Evolutionary conservation across 192 early-diverging fungal species (phyloP).

Genomic region (Coemansia sp.): DNA sequence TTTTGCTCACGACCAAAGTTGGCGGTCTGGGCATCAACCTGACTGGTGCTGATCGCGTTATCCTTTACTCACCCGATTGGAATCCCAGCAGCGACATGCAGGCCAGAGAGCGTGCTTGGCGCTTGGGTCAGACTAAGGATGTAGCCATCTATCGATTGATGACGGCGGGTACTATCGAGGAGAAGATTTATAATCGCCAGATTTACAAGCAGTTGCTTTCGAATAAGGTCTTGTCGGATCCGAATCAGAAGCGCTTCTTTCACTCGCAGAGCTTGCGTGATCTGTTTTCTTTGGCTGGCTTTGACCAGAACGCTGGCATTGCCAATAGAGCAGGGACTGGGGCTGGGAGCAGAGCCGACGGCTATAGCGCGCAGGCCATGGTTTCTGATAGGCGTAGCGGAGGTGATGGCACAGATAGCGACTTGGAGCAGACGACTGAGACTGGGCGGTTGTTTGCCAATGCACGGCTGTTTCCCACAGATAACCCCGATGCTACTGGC

Average conservation of each 20-base stretch:
- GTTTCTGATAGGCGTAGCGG: slow-evolving; percentile 25
- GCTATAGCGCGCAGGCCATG: not conserved
- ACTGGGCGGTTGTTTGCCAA: slow-evolving; percentile 82
- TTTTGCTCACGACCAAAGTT: slow-evolving; percentile 96
- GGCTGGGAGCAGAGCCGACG: not conserved
- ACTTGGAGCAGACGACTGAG: slow-evolving; percentile 57
- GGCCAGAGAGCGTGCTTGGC: slow-evolving; percentile 93
- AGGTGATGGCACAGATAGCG: slow-evolving; percentile 24
- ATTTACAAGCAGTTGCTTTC: slow-evolving; percentile 97
- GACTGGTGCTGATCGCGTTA: slow-evolving; percentile 89
- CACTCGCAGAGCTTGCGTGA: slow-evolving; percentile 81
- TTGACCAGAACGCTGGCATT: slow-evolving; percentile 11
- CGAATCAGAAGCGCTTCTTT: slow-evolving; percentile 86
- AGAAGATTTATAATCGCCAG: slow-evolving; percentile 96
- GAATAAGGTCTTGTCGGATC: slow-evolving; percentile 93
- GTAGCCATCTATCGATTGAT: slow-evolving; percentile 95
- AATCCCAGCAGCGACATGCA: slow-evolving; percentile 96
- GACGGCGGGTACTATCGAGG: slow-evolving; percentile 92
- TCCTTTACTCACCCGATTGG: slow-evolving; percentile 98
- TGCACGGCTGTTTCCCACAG: slow-evolving; percentile 58
- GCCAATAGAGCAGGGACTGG: not conserved
- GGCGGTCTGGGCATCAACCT: slow-evolving; percentile 95
- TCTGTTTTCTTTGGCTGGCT: slow-evolving; percentile 73
- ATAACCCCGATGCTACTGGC: not conserved
- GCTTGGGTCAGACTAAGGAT: slow-evolving; percentile 81